phyloP scores from a whole-genome alignment of 2,329 filamentous ascomycete species.

The Neoarthrinium moseri region DNA sequence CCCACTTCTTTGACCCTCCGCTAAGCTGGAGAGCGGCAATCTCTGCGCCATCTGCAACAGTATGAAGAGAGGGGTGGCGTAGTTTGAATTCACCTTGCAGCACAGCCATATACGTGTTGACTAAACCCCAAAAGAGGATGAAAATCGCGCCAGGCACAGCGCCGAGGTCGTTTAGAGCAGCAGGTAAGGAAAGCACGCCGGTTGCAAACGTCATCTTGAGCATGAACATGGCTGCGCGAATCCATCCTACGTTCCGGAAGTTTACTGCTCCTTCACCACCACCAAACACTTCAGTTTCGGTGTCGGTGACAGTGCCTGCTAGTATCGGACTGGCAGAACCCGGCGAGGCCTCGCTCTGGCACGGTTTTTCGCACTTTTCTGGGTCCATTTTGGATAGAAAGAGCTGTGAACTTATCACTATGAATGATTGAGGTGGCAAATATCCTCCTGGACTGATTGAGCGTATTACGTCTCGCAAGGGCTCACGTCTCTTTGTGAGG shows the following conservation, averaged over 20 bases:
- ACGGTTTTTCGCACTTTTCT: not conserved
- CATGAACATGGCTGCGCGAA: not conserved
- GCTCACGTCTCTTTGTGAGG: too few relatives aligned
- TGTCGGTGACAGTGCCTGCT: not conserved
- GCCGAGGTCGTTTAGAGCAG: not conserved
- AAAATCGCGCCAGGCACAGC: not conserved
- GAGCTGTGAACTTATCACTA: not conserved
- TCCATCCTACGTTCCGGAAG: not conserved
- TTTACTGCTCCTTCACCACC: not conserved
- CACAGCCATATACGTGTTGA: constrained; percentile 1
- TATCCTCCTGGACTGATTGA: too few relatives aligned
- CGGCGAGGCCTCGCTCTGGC: not conserved
- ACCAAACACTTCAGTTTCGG: not conserved
- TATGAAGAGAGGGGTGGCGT: not conserved
- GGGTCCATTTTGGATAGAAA: not conserved
- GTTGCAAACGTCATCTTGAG: constrained; percentile 1
- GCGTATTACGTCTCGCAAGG: too few relatives aligned
- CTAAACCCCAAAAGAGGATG: not conserved
- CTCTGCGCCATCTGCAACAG: not conserved
- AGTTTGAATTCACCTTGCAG: not conserved
- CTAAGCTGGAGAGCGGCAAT: not conserved
- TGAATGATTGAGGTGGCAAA: not conserved
- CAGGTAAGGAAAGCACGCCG: not conserved
- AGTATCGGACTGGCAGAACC: not conserved
- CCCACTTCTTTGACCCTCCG: not conserved